Percentiles rank a stretch among this genome's conserved stretches.
Evolutionary conservation across 2,329 filamentous ascomycete genomes (phyloP).

Genomic region (Knufia fluminis): DNA sequence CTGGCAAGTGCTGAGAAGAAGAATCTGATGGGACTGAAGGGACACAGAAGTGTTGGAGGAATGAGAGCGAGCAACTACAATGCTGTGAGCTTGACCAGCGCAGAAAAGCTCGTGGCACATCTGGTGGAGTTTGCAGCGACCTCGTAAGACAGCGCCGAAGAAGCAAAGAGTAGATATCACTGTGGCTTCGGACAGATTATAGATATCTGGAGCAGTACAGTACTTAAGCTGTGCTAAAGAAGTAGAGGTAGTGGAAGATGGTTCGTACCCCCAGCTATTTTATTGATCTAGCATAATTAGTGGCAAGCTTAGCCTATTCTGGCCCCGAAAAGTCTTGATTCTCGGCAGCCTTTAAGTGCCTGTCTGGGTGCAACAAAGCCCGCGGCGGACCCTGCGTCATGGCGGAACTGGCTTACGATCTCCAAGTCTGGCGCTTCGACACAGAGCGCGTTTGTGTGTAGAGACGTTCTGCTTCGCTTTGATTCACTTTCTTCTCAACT

Average conservation of each 20-base stretch:
- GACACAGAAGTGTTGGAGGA: conserved; percentile 77
- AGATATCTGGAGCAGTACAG: too few relatives aligned
- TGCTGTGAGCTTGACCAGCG: conserved; percentile 51
- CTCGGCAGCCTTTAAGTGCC: neutral
- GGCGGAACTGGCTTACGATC: neutral
- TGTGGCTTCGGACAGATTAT: too few relatives aligned
- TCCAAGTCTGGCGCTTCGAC: neutral
- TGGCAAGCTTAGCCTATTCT: too few relatives aligned
- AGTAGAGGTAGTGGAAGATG: too few relatives aligned
- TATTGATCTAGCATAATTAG: too few relatives aligned
- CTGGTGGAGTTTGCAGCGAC: conserved; percentile 44
- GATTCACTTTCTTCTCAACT: neutral
- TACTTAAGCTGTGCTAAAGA: too few relatives aligned
- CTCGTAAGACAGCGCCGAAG: neutral
- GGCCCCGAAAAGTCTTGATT: neutral
- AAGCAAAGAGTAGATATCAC: too few relatives aligned
- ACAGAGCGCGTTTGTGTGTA: too few relatives aligned
- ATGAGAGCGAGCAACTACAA: conserved; percentile 88
- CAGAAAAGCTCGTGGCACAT: conserved; percentile 35
- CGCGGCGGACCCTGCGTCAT: neutral
- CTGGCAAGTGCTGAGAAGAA: conserved; percentile 59
- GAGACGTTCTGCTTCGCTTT: too few relatives aligned
- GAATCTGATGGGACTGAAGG: conserved; percentile 72
- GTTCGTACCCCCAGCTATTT: too few relatives aligned
- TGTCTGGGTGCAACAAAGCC: neutral